Evolutionary conservation across 2,329 filamentous ascomycete species (phyloP), one percentile per base, ranked within the genome.

Genomic region (Hymenotorrendiella dingleyae): DNA sequence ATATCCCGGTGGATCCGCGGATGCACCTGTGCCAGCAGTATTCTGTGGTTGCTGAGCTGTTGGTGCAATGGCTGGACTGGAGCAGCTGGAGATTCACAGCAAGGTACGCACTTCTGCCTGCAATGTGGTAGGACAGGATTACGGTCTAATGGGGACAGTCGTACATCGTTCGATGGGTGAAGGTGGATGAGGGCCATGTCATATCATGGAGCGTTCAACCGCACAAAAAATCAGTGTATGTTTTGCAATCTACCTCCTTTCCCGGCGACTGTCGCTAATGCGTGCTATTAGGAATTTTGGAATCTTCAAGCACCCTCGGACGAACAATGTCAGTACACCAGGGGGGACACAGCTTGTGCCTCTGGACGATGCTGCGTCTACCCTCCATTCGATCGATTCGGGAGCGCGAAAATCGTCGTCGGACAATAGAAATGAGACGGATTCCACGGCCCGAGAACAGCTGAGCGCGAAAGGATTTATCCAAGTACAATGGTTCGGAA

Each of bases 131-230:
- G 20, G 21, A 34, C 41, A 30, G 40, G 39, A 38, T 36, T 22
- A 42, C 45, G 32, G 56, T 40, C 48, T 53, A 54, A 54, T 49
- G 38, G 26, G 32, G 35, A 49, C 48, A 97, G 93, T 95, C 89
- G 52, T 98, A 98, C 68, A 89, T 98, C 56, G 87, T 98, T 44
- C 88, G 93, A 61, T 98, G 93, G 91, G 86, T 96, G 55, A 84
- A 88, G 62, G 91, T 96, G 55, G 82, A 89, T 43, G 82, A 88
- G 51, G 85, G 85, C 41, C 84, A 95, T 64, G 95, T 90, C 38
- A 89, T 98, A 57, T 95, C 90, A 12, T 98, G 93, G 93, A 96
- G 88, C 60, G 80, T 98, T 28, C 90, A 97, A 62, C 93, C 93
- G 32, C 89, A 97, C 65, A 97, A 94, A 71, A 97, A 96, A 69